These are phyloP conservation scores for Crithidia bombi DNA, from an alignment of 208 protist genomes.

Conservation along the genomic window DNA sequence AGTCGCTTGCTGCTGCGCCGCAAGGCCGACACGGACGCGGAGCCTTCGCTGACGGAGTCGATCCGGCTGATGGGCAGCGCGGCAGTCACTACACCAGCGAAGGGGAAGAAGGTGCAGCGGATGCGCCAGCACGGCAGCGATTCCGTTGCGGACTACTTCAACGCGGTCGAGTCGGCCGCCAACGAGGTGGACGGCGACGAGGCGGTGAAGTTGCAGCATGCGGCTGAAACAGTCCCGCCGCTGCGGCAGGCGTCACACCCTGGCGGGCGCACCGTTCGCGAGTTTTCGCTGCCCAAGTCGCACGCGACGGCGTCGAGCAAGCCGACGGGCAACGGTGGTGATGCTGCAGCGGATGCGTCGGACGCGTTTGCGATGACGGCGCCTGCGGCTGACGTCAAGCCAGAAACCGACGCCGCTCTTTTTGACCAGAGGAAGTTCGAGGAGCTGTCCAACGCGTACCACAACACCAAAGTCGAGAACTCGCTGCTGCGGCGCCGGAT, in stretches of 20 bases:
- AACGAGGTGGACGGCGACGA: constrained; percentile 77
- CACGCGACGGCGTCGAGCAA: constrained; percentile 17
- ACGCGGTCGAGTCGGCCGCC: constrained; percentile 54
- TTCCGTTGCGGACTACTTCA: constrained; percentile 53
- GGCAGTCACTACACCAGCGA: constrained; percentile 51
- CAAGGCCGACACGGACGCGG: constrained; percentile 51
- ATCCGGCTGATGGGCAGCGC: constrained; percentile 86
- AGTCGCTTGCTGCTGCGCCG: constrained; percentile 83
- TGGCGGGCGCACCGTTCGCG: constrained; percentile 63
- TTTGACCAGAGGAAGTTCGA: constrained; percentile 69
- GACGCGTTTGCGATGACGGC: background rate
- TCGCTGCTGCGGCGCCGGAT: constrained; percentile 81
- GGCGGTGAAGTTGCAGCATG: constrained; percentile 60
- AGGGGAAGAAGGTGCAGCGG: constrained; percentile 47
- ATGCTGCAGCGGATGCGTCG: constrained; percentile 1
- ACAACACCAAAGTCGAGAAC: constrained; percentile 87
- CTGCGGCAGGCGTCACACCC: constrained; percentile 75
- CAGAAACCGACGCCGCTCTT: constrained; percentile 19
- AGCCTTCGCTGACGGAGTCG: constrained; percentile 89
- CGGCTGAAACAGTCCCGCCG: constrained; percentile 48
- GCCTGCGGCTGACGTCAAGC: background rate
- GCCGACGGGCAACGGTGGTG: background rate
- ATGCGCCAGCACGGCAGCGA: constrained; percentile 36
- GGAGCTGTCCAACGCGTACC: constrained; percentile 73
- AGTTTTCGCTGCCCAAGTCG: constrained; percentile 77